Base-by-base conservation (phyloP, 164 flowering plant genomes). In the Vitis vinifera region DNA sequence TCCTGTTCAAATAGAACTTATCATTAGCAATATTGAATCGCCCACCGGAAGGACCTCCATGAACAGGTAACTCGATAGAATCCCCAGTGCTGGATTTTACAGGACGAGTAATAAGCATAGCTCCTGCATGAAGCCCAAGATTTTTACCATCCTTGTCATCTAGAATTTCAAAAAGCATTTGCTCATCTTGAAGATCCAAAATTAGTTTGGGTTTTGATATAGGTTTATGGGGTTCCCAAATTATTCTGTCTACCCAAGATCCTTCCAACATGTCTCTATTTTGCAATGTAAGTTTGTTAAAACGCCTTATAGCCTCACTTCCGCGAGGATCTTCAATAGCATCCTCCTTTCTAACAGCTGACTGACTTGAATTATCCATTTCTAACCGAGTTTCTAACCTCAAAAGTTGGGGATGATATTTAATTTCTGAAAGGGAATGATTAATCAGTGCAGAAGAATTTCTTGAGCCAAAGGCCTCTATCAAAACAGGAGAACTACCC, bases 121-220 rank as follows among this genome's bases (percentile, higher is more conserved):
- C 98, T 65, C 97, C 91, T 5, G 99, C 93, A 87, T 93, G 98
- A 69, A 81, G 86, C 65, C 69, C 75, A 55, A 91, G 82, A 73
- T 83, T 77, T 49, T 81, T 77, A 51, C 78, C 74, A 60, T 90
- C 89, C 80, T 80, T 84, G 69, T 71, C 72, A 72, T 93, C 97
- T 44, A 77, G 73, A 75, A 91, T 75, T 81, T 95, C 98, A 85
- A 93, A 95, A 72, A 93, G 89, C 99, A 95, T 95, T 69, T 86
- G 91, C 71, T 93, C 90, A 80, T 95, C 99, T 74, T 86, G 96
- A 76, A 95, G 97, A 89, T 95, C 98, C 79, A 86, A 81, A 61
- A 95, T 91, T 11, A 95, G 80, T 79, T 91, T 95, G 51, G 98
- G 92, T 62, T 80, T 91, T 1, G 76, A 63, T 61, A 77, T 62